Percentiles rank a stretch among this genome's conserved stretches.
Evolutionary conservation across 2,329 filamentous ascomycete genomes (phyloP).

Genomic region (Nemania bipapillata): DNA sequence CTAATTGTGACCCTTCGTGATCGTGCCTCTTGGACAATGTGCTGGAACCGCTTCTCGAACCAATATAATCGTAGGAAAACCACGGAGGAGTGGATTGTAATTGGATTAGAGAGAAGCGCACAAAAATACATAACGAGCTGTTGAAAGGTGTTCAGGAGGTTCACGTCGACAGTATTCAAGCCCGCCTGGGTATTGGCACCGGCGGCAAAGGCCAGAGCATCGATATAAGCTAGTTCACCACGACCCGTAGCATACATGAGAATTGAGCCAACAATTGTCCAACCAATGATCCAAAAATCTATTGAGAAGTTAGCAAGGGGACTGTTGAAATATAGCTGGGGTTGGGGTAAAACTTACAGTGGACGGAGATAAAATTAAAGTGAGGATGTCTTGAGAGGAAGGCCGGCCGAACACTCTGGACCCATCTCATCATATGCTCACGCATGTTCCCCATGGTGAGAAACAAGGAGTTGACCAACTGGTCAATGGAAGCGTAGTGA

Average conservation of each 20-base stretch:
- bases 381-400: conserved; percentile 71
- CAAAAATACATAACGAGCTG: conserved; percentile 78
- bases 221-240: conserved; percentile 77
- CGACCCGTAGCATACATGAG: conserved; percentile 73
- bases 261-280: conserved; percentile 78
- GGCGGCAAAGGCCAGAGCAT: conserved; percentile 87
- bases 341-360: conserved; percentile 67
- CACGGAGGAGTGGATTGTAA: conserved; percentile 84
- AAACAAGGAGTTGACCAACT: conserved; percentile 4
- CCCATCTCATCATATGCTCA: conserved; percentile 55
- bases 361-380: conserved; percentile 83
- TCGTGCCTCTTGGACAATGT: conserved; percentile 79
- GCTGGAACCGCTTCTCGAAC: conserved; percentile 96
- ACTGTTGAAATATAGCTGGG: neutral
- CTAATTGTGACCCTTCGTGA: conserved; percentile 71
- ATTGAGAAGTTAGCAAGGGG: conserved; percentile 30
- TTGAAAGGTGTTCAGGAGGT: conserved; percentile 74
- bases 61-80: conserved; percentile 95
- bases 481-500: too few relatives aligned
- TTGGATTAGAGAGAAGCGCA: conserved; percentile 80
- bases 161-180: conserved; percentile 81
- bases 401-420: conserved; percentile 64
- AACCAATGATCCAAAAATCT: conserved; percentile 84
- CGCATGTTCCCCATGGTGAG: conserved; percentile 51
- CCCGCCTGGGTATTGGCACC: conserved; percentile 92